Percentiles rank a stretch among this genome's conserved stretches.
Conservation (phyloP, 2,329 filamentous ascomycete species). For the Blastomyces emzantsi region DNA sequence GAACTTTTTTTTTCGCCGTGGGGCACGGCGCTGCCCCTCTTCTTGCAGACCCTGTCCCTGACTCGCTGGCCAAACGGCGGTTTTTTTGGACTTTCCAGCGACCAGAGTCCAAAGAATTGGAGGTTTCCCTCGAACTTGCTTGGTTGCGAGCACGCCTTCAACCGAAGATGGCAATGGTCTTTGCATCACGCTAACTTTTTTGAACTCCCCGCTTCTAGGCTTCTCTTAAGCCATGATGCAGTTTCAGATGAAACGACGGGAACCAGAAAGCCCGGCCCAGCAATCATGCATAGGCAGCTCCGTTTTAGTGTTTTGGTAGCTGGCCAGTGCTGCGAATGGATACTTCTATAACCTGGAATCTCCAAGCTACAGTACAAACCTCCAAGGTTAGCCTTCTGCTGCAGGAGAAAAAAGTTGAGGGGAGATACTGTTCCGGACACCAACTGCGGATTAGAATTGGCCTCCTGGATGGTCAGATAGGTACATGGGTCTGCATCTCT, state of each 20-base stretch:
- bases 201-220: neutral
- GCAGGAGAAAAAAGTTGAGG: neutral
- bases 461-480: neutral
- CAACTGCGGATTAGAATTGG: neutral
- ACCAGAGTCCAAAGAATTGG: neutral
- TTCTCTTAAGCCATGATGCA: neutral
- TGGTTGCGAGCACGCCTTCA: neutral
- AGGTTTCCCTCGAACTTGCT: neutral
- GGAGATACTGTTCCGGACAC: neutral
- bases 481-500: neutral
- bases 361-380: neutral
- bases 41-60: slow-evolving; percentile 4
- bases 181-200: neutral
- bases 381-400: neutral
- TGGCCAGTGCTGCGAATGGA: neutral
- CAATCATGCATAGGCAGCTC: slow-evolving; percentile 2
- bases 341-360: neutral
- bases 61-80: neutral
- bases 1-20: neutral
- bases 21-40: neutral
- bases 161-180: neutral
- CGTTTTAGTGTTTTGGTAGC: neutral
- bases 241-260: neutral
- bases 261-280: neutral
- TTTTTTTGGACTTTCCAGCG: neutral